Evolutionary conservation across 78 protist genomes (phyloP).

Genomic region (Acrasis kona): DNA sequence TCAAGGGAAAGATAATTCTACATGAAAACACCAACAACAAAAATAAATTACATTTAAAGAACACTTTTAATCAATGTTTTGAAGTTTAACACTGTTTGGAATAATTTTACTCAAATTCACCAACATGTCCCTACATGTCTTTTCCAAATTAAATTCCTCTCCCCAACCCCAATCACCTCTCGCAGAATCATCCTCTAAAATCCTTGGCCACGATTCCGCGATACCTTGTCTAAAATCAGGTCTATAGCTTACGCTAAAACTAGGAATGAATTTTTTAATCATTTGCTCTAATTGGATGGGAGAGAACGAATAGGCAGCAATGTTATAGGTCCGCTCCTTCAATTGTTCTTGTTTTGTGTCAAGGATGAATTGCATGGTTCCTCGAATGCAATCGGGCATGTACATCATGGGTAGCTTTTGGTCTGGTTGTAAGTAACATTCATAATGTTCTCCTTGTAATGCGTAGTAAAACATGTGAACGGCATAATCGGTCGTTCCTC

Average conservation of each 20-base stretch:
- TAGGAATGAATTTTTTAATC: constrained; percentile 33
- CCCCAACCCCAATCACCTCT: constrained; percentile 46
- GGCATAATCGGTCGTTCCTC: constrained; percentile 76
- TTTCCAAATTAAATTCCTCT: constrained; percentile 21
- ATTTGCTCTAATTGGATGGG: constrained; percentile 29
- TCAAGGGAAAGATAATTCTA: no score
- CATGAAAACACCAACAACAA: no score
- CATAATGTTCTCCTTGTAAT: constrained; percentile 18
- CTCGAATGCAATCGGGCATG: constrained; percentile 64
- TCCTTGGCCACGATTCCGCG: constrained; percentile 65
- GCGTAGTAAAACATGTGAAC: constrained; percentile 54
- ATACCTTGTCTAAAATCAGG: constrained; percentile 56
- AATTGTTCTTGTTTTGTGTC: no score
- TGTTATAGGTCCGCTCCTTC: constrained; percentile 41
- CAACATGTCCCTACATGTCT: constrained; percentile 38
- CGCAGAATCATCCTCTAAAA: constrained; percentile 49
- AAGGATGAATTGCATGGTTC: no score
- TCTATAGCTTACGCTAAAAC: constrained; percentile 23
- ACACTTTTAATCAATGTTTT: no score
- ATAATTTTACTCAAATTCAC: no score
- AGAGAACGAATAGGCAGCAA: constrained; percentile 45
- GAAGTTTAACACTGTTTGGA: no score
- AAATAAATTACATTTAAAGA: no score
- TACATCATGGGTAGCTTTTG: constrained; percentile 63
- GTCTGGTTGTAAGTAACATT: constrained; percentile 31